A percentile compares a stretch with the other conserved stretches of the same genome.
Conservation (phyloP, 305 asterid genomes). For the Plantago coronopus region DNA sequence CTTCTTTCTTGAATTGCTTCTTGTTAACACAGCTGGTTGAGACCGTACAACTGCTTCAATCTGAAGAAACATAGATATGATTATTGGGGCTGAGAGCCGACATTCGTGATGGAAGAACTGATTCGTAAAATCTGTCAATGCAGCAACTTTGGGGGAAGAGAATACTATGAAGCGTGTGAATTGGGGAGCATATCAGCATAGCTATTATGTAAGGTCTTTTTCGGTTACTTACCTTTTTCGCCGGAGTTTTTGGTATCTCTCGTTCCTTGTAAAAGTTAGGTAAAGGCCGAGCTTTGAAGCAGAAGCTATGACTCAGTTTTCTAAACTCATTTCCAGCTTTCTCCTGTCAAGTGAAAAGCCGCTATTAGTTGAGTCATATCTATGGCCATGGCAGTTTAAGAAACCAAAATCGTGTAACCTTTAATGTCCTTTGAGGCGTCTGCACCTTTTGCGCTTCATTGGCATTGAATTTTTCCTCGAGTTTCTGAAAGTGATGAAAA, state of each 20-base stretch:
- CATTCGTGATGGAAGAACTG: not conserved
- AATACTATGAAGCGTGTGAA: too few species aligned
- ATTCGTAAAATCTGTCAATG: too few species aligned
- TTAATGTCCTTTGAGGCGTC: slow-evolving; percentile 48
- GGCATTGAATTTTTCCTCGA: slow-evolving; percentile 71
- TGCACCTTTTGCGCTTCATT: slow-evolving; percentile 51
- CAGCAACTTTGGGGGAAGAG: too few species aligned
- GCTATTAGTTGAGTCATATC: not conserved
- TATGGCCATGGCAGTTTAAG: not conserved
- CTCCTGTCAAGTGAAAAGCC: slow-evolving; percentile 41
- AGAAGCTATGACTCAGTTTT: slow-evolving; percentile 61
- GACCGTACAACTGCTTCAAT: slow-evolving; percentile 32
- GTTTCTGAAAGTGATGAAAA: slow-evolving; percentile 48
- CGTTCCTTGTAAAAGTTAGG: slow-evolving; percentile 68
- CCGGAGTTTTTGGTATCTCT: slow-evolving; percentile 36
- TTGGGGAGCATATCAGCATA: not conserved
- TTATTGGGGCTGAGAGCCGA: not conserved
- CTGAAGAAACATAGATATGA: slow-evolving; percentile 30
- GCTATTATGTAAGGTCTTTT: not conserved
- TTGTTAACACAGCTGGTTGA: slow-evolving; percentile 39
- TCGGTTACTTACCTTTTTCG: slow-evolving; percentile 37
- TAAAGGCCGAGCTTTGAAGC: slow-evolving; percentile 76
- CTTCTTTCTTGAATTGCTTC: slow-evolving; percentile 34
- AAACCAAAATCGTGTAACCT: slow-evolving; percentile 34
- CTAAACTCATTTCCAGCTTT: slow-evolving; percentile 66